phyloP scores from a whole-genome alignment of 2,329 filamentous ascomycete species.

The Chrysoporthe puriensis region DNA sequence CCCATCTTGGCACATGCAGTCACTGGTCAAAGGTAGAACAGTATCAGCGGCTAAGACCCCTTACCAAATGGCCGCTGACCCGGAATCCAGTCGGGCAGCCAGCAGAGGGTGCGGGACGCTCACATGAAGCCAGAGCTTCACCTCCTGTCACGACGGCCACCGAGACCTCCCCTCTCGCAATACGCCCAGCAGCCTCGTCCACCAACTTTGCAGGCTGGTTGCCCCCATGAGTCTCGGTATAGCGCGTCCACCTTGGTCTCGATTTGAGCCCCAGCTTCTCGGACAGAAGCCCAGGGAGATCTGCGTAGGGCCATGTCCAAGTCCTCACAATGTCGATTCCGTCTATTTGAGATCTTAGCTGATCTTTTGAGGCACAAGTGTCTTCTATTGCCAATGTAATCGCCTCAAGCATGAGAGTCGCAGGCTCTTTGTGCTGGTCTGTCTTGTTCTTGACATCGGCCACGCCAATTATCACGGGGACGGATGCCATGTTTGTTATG shows the following conservation, averaged over 20 bases:
- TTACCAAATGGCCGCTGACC: neutral
- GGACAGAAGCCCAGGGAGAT: constrained; percentile 59
- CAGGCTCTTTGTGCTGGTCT: constrained; percentile 61
- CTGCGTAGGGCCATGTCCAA: constrained; percentile 69
- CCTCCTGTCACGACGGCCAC: constrained; percentile 65
- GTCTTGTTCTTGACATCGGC: constrained; percentile 65
- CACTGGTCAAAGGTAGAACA: constrained; percentile 26
- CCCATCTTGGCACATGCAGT: constrained; percentile 40
- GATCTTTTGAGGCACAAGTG: constrained; percentile 39
- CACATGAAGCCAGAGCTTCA: constrained; percentile 65
- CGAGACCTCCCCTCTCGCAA: constrained; percentile 56
- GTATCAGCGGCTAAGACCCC: constrained; percentile 9
- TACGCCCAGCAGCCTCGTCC: constrained; percentile 64
- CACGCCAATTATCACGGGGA: constrained; percentile 64
- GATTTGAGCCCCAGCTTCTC: constrained; percentile 49
- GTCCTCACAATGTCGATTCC: constrained; percentile 63
- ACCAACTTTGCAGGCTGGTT: constrained; percentile 65
- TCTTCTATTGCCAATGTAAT: constrained; percentile 57
- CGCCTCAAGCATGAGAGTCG: constrained; percentile 60
- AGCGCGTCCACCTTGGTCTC: constrained; percentile 48
- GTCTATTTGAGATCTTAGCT: constrained; percentile 54
- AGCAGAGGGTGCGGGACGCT: constrained; percentile 22
- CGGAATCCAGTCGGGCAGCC: neutral
- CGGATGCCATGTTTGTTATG: constrained; percentile 6
- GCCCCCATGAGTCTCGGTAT: constrained; percentile 61